Percentiles rank a stretch among this genome's conserved stretches.
phyloP scores from a whole-genome alignment of 306 rosid species.

The Biancaea sappan region DNA sequence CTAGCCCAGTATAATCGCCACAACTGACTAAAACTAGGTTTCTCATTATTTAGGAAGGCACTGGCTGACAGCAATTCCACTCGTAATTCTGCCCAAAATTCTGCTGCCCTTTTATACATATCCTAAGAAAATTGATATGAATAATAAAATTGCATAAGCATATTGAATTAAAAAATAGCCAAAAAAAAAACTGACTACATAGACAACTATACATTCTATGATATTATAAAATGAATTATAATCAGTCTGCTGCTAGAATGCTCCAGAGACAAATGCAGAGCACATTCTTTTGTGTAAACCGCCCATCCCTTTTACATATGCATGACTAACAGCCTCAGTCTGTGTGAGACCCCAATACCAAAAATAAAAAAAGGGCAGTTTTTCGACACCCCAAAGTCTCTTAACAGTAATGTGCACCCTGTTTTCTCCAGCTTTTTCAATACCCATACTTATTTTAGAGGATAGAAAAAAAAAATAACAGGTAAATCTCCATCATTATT shows the following conservation, averaged over 20 bases:
- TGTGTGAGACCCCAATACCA: not conserved
- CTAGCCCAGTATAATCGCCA: slow-evolving; percentile 99
- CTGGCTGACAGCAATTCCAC: slow-evolving; percentile 77
- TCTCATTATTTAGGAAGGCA: slow-evolving; percentile 66
- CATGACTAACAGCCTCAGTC: not conserved
- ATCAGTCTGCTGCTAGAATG: slow-evolving; percentile 19
- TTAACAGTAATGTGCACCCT: no score
- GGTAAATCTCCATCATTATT: slow-evolving; percentile 16
- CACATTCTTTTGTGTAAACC: slow-evolving; percentile 17
- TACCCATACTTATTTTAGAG: slow-evolving; percentile 27
- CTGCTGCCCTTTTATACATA: slow-evolving; percentile 88
- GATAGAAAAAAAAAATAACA: slow-evolving; percentile 13
- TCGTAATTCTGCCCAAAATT: slow-evolving; percentile 92
- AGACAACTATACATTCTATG: slow-evolving; percentile 8
- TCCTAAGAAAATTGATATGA: slow-evolving; percentile 51
- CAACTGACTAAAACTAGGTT: slow-evolving; percentile 79
- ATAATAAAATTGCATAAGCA: slow-evolving; percentile 20
- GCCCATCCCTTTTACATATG: slow-evolving; percentile 21
- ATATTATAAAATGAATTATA: not conserved
- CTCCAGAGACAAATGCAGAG: slow-evolving; percentile 4
- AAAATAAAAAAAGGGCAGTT: not conserved
- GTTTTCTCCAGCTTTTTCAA: slow-evolving; percentile 5
- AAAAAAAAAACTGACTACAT: not conserved
- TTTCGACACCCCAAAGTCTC: not conserved
- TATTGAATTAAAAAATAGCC: slow-evolving; percentile 2